phyloP scores from a whole-genome alignment of 345 rosid species.

The Pelargonium nanum region DNA sequence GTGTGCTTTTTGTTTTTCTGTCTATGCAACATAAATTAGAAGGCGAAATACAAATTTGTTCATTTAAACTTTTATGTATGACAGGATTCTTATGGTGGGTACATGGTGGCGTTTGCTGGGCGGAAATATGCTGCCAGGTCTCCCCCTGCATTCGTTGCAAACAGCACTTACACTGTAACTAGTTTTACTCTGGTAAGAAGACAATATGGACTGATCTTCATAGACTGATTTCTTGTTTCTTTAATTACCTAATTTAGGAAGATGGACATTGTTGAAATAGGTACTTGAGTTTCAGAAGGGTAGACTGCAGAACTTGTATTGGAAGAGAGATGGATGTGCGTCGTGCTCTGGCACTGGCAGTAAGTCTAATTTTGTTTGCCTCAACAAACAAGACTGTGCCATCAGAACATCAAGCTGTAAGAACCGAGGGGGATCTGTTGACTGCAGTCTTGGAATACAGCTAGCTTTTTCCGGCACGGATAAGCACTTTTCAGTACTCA shows the following conservation, averaged over 20 bases:
- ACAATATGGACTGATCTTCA: not conserved
- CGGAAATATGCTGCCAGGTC: constrained; percentile 95
- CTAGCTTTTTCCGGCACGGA: constrained; percentile 96
- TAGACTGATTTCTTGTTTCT: not conserved
- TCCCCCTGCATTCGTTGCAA: constrained; percentile 67
- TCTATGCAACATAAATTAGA: not conserved
- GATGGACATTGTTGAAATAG: constrained; percentile 21
- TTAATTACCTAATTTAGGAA: not conserved
- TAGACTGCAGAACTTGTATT: constrained; percentile 78
- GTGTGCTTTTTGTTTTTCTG: too few relatives aligned
- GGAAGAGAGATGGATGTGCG: constrained; percentile 94
- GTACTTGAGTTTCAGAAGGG: constrained; percentile 91
- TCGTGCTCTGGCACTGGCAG: constrained; percentile 42
- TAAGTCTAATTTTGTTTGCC: constrained; percentile 54
- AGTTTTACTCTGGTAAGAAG: constrained; percentile 88
- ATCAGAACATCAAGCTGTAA: constrained; percentile 56
- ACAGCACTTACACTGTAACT: constrained; percentile 52
- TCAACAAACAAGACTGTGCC: constrained; percentile 80
- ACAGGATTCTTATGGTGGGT: constrained; percentile 62
- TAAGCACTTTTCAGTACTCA: constrained; percentile 68
- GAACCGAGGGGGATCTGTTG: constrained; percentile 56
- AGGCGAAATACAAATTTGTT: too few relatives aligned
- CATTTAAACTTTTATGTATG: too few relatives aligned
- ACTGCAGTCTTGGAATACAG: constrained; percentile 93
- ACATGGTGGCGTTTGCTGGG: constrained; percentile 99